A percentile compares a stretch with the other conserved stretches of the same genome.
phyloP scores from a whole-genome alignment of 78 protist species.

The Speleostelium caveatum region DNA sequence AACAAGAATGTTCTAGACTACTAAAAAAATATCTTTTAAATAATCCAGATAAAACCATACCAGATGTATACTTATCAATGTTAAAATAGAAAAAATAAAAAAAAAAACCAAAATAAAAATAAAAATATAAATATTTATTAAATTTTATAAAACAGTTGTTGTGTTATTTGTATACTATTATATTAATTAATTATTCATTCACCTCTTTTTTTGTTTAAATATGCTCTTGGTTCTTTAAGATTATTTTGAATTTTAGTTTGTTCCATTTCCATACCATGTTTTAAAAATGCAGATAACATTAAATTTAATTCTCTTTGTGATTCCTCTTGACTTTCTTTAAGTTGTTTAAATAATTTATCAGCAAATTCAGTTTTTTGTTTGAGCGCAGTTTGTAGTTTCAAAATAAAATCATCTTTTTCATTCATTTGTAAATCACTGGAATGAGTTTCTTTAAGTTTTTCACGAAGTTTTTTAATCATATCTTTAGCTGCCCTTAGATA shows the following conservation, averaged over 20 bases:
- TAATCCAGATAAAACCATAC: too few relatives aligned
- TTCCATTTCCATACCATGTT: conserved; percentile 62
- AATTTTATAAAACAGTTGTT: not conserved
- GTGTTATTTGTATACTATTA: not conserved
- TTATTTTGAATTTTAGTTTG: conserved; percentile 24
- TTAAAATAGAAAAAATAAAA: too few relatives aligned
- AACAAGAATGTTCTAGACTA: conserved; percentile 7
- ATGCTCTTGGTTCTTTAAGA: conserved; percentile 42
- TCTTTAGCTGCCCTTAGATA: conserved; percentile 67
- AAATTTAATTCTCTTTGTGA: conserved; percentile 63
- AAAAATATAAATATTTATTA: not conserved
- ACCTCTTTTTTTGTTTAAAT: conserved; percentile 66
- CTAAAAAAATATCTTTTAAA: not conserved
- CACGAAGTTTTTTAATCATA: conserved; percentile 55
- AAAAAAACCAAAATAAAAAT: not conserved
- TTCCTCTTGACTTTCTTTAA: conserved; percentile 53
- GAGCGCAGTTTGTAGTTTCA: not conserved
- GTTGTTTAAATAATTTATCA: conserved; percentile 37
- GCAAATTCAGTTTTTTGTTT: conserved; percentile 29
- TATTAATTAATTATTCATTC: conserved; percentile 1
- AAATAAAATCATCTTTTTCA: conserved; percentile 29
- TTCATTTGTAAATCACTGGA: conserved; percentile 8
- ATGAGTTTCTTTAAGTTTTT: conserved; percentile 14
- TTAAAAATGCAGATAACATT: conserved; percentile 60
- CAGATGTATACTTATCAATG: too few relatives aligned